Percentiles rank a stretch among this genome's conserved stretches.
Evolutionary conservation across 2,329 filamentous ascomycete genomes (phyloP).

Genomic region (Xylaria sp.): DNA sequence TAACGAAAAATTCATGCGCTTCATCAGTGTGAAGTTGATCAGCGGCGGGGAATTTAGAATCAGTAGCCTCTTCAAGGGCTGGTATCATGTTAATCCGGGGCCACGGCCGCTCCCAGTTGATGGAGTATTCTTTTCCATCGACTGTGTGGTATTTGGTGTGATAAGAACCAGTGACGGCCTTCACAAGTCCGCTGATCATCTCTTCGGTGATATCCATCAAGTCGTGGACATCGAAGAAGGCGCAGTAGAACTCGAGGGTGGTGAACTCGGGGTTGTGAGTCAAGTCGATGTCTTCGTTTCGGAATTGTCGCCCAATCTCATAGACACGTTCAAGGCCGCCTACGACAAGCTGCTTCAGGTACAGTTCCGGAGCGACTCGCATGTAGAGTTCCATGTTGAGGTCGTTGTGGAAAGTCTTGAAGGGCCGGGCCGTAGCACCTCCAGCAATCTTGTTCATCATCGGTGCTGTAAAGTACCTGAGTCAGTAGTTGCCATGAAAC

Average conservation of each 20-base stretch:
- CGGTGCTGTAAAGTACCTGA: constrained; percentile 61
- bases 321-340: constrained; percentile 95
- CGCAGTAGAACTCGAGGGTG: constrained; percentile 96
- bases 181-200: constrained; percentile 88
- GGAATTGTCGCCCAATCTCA: constrained; percentile 94
- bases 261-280: constrained; percentile 99
- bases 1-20: constrained; percentile 84
- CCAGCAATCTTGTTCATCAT: constrained; percentile 98
- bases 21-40: constrained; percentile 90
- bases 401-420: constrained; percentile 96
- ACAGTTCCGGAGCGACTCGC: constrained; percentile 93
- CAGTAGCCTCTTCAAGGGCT: constrained; percentile 86
- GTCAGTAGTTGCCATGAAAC: background rate
- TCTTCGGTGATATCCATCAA: constrained; percentile 93
- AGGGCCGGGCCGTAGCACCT: constrained; percentile 94
- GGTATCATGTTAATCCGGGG: constrained; percentile 95
- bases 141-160: constrained; percentile 88
- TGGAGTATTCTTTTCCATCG: constrained; percentile 84
- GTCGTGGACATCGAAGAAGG: constrained; percentile 91
- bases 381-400: constrained; percentile 94
- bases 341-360: constrained; percentile 95
- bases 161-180: constrained; percentile 87
- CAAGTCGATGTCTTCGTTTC: constrained; percentile 90
- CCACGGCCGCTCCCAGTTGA: constrained; percentile 98
- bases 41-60: constrained; percentile 92